A percentile compares a stretch with the other conserved stretches of the same genome.
Evolutionary conservation across 1,284 basidiomycete species (phyloP).

Genomic region (Agroathelia rolfsii): DNA sequence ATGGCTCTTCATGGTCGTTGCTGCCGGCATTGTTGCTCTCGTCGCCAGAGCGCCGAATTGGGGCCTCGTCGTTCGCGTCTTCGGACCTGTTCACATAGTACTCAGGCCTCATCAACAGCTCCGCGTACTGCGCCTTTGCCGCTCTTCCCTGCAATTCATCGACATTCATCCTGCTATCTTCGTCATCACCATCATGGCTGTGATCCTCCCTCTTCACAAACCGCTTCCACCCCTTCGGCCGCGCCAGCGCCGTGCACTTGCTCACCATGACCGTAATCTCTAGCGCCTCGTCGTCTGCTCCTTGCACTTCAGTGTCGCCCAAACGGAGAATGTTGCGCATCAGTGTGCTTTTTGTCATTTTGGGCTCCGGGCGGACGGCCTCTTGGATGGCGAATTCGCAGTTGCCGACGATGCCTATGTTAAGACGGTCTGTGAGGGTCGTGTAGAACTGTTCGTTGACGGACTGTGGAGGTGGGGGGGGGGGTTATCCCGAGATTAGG

Average conservation of each 20-base stretch:
- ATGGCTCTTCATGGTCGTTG: conserved; percentile 10
- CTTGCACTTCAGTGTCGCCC: conserved; percentile 64
- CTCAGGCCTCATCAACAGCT: conserved; percentile 48
- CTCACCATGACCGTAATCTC: conserved; percentile 69
- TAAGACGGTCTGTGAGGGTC: conserved; percentile 36
- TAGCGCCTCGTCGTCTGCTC: conserved; percentile 58
- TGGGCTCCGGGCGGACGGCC: conserved; percentile 60
- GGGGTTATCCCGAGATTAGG: conserved; percentile 1
- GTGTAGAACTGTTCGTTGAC: conserved; percentile 74
- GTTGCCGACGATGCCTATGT: conserved; percentile 52
- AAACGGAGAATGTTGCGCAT: conserved; percentile 59
- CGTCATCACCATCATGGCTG: conserved; percentile 19
- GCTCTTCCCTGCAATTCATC: conserved; percentile 22
- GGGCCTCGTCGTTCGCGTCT: conserved; percentile 13
- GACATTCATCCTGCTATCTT: conserved; percentile 19
- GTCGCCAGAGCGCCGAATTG: conserved; percentile 19
- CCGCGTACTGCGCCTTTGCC: conserved; percentile 34
- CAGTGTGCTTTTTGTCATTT: conserved; percentile 57
- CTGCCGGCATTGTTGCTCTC: conserved; percentile 25
- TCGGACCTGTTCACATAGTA: conserved; percentile 41
- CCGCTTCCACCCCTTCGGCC: conserved; percentile 77
- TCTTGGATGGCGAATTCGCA: conserved; percentile 64
- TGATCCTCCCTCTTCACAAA: conserved; percentile 39
- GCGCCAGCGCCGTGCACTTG: conserved; percentile 72
- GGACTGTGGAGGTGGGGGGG: conserved; percentile 30